phyloP scores from a whole-genome alignment of 257 asterid genomes.

The Solanum verrucosum region DNA sequence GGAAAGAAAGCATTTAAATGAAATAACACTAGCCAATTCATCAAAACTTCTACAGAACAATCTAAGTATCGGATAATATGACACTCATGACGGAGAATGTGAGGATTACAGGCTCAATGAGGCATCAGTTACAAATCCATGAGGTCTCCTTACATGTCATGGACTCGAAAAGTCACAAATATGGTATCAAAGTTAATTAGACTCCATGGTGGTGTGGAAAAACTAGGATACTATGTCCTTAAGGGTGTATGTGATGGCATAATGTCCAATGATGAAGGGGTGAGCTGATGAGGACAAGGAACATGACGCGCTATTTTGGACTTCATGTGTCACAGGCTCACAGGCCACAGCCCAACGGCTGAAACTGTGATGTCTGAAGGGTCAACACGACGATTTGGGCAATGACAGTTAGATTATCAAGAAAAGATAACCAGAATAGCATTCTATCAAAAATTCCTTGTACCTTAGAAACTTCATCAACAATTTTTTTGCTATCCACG shows the following conservation, averaged over 20 bases:
- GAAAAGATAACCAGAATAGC: neutral
- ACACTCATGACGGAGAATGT: neutral
- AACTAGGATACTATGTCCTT: neutral
- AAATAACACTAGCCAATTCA: neutral
- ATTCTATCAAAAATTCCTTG: neutral
- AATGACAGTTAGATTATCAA: neutral
- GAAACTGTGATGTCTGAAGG: neutral
- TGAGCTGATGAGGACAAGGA: neutral
- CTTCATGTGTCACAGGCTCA: neutral
- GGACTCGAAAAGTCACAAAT: neutral
- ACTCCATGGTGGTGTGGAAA: neutral
- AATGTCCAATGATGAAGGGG: neutral
- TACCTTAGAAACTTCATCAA: conserved; percentile 51
- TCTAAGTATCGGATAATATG: neutral
- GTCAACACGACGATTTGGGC: neutral
- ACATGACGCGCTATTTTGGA: neutral
- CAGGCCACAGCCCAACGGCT: neutral
- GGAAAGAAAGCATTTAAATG: neutral
- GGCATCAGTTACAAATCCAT: neutral
- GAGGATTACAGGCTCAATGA: neutral
- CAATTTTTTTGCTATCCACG: conserved; percentile 4
- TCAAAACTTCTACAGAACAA: neutral
- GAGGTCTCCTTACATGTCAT: neutral
- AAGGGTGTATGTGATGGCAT: neutral
- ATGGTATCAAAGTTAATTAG: neutral